Percentiles rank a stretch among this genome's conserved stretches.
Conservation (phyloP, 2,329 filamentous ascomycete species). For the Ceratocystis lukuohia region DNA sequence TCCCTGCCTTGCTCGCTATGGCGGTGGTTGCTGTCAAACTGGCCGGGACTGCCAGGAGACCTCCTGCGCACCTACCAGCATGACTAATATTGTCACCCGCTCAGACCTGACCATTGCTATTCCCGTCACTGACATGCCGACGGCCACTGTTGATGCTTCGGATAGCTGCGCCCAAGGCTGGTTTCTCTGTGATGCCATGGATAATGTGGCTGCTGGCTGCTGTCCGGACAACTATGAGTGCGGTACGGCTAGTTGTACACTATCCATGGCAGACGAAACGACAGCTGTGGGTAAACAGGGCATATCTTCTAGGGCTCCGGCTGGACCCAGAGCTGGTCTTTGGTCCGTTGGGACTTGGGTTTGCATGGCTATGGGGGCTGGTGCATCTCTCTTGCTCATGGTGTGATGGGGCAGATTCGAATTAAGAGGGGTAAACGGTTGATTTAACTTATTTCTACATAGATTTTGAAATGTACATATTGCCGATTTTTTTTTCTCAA, state of each 20-base stretch:
- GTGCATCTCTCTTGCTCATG: neutral
- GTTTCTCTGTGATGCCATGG: slow-evolving; percentile 51
- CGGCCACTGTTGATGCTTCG: slow-evolving; percentile 27
- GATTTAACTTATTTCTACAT: neutral
- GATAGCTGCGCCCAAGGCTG: slow-evolving; percentile 62
- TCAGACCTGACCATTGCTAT: slow-evolving; percentile 56
- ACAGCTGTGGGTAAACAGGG: slow-evolving; percentile 42
- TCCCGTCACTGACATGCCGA: slow-evolving; percentile 36
- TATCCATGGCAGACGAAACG: slow-evolving; percentile 38
- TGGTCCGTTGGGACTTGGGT: neutral
- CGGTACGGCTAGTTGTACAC: slow-evolving; percentile 58
- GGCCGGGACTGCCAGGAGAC: slow-evolving; percentile 73
- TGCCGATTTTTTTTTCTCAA: neutral
- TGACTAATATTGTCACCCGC: slow-evolving; percentile 51
- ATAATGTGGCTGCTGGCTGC: slow-evolving; percentile 59
- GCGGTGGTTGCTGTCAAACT: slow-evolving; percentile 74
- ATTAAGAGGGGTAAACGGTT: too few relatives aligned
- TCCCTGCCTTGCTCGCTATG: slow-evolving; percentile 71
- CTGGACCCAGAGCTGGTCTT: too few relatives aligned
- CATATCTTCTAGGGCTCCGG: slow-evolving; percentile 25
- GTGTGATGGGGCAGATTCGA: neutral
- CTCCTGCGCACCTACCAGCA: slow-evolving; percentile 52
- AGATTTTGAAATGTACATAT: slow-evolving; percentile 5
- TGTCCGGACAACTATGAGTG: slow-evolving; percentile 69
- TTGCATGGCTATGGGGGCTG: neutral